Percentiles rank a stretch among this genome's conserved stretches.
These are phyloP conservation scores for Phytopythium montanum DNA, from an alignment of 352 stramenopile genomes.

Conservation along the genomic window DNA sequence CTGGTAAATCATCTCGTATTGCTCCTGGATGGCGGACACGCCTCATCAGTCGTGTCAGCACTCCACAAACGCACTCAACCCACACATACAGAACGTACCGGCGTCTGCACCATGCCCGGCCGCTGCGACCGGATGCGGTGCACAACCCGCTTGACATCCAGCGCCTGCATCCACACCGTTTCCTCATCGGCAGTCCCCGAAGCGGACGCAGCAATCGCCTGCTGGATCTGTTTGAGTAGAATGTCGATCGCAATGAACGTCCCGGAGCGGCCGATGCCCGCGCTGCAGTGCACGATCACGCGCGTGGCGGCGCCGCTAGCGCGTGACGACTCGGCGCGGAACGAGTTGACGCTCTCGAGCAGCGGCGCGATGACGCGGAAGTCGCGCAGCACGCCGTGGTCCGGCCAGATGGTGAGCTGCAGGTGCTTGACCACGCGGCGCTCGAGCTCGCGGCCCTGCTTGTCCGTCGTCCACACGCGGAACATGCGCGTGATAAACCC, in stretches of 20 bases:
- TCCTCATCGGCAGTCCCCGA: conserved; percentile 10
- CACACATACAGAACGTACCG: conserved; percentile 33
- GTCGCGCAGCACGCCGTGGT: conserved; percentile 72
- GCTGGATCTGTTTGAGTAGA: conserved; percentile 51
- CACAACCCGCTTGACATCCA: conserved; percentile 60
- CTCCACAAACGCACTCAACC: neutral
- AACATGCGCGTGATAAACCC: conserved; percentile 57
- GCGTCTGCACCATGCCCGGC: conserved; percentile 81
- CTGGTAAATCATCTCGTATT: conserved; percentile 85
- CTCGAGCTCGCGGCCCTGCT: conserved; percentile 12
- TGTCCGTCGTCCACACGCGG: conserved; percentile 35
- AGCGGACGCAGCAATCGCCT: conserved; percentile 10
- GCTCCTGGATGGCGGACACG: conserved; percentile 53
- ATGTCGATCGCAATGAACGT: conserved; percentile 87
- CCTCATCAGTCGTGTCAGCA: conserved; percentile 5
- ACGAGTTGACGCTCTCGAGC: conserved; percentile 63
- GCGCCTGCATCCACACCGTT: conserved; percentile 26
- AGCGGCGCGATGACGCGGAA: conserved; percentile 71
- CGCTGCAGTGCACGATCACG: conserved; percentile 77
- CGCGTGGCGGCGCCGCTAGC: conserved; percentile 20
- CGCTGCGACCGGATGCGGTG: conserved; percentile 62
- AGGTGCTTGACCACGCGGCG: conserved; percentile 60
- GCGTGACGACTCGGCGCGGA: conserved; percentile 23
- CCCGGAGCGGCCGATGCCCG: conserved; percentile 72
- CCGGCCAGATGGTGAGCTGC: conserved; percentile 76